Base-by-base conservation (phyloP, 116 monocot genomes). In the Zostera marina region DNA sequence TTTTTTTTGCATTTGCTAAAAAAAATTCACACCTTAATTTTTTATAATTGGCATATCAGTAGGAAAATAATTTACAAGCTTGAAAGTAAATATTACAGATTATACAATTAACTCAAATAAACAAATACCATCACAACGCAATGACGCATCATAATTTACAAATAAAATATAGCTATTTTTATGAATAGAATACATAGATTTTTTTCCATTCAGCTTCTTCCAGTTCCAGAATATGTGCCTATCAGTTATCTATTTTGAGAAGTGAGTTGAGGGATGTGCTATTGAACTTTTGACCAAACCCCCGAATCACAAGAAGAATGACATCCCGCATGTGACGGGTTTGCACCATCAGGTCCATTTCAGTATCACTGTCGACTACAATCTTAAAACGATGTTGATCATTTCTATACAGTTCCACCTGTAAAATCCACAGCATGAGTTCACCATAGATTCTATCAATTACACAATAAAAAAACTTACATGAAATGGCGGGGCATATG, bases 191-290 rank as follows among this genome's bases (percentile, higher is more conserved):
- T 24, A 54, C 41, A 41, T 8, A 20, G n/a, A n/a, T n/a, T n/a
- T 14, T 13, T 59, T 11, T 5, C 58, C 42, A 14, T 19, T 13
- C 17, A 8, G 22, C 20, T 41, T 21, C 38, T 56, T 56, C 26
- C 10, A 22, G 9, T 14, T 13, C 8, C 26, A 4, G 38, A 26
- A 7, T 56, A 56, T 53, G 55, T 56, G 19, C 58, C 15, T 54
- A 41, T 41, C 58, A 58, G 19, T 3, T 46, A 17, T 81, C 96
- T 63, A 86, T 73, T 60, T 83, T 89, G 41, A 98, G 74, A 47
- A 98, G 85, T 21, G 91, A 81, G 60, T 98, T 98, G 23, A 98
- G 86, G 19, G 98, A 98, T 21, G 98, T 98, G 64, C 98, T 98
- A 69, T 98, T 98, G 69, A 90, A 98, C 59, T 72, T 80, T 56